Conservation (phyloP, 208 protist species). For the Chromosphaera perkinsii region DNA sequence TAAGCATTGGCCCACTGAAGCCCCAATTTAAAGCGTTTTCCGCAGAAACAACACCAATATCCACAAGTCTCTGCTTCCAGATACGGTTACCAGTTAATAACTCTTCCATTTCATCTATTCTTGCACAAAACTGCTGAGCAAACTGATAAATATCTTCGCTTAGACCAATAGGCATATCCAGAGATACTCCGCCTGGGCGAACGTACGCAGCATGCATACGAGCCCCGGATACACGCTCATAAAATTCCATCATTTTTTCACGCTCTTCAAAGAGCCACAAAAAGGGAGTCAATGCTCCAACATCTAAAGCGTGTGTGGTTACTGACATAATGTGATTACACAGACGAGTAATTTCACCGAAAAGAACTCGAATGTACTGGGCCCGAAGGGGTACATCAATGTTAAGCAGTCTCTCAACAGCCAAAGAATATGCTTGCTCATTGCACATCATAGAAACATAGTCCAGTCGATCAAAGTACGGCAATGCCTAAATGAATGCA, state of each 20-base stretch:
- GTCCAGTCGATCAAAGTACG: constrained; percentile 56
- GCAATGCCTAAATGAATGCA: constrained; percentile 37
- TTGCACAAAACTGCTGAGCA: constrained; percentile 24
- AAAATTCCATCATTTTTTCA: constrained; percentile 55
- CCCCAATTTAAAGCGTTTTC: constrained; percentile 41
- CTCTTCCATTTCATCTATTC: constrained; percentile 54
- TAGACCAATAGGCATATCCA: constrained; percentile 45
- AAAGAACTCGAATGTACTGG: constrained; percentile 47
- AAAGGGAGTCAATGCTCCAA: constrained; percentile 50
- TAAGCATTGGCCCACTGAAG: constrained; percentile 45
- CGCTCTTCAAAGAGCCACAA: constrained; percentile 53
- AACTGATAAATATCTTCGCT: constrained; percentile 51
- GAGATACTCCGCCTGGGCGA: constrained; percentile 33
- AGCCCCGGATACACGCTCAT: constrained; percentile 49
- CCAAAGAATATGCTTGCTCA: constrained; percentile 50
- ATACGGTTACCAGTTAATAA: constrained; percentile 52
- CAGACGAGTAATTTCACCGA: constrained; percentile 51
- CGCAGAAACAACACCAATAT: constrained; percentile 41
- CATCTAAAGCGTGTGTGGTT: constrained; percentile 44
- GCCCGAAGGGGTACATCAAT: constrained; percentile 41
- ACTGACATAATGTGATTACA: constrained; percentile 52
- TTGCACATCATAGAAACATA: constrained; percentile 57
- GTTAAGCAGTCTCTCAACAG: constrained; percentile 45
- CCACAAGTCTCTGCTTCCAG: constrained; percentile 54
- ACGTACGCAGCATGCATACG: constrained; percentile 54